Evolutionary conservation across 331 rosid genomes (phyloP).

Genomic region (Acacia pycnantha): DNA sequence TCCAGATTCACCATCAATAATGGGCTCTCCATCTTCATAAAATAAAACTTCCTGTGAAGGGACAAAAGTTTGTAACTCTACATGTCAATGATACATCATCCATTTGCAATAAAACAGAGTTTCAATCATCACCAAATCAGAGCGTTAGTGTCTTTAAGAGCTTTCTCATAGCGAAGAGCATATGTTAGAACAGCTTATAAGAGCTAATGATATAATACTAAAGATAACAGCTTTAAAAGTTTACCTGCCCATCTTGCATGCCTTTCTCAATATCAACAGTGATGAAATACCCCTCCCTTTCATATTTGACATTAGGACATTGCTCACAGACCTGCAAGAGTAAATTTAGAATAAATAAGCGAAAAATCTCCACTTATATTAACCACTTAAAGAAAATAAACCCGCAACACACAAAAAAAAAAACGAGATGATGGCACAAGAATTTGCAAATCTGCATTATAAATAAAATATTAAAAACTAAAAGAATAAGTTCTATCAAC

Average conservation of each 20-base stretch:
- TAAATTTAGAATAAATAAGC: neutral
- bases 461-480: neutral
- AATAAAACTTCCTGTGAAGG: conserved; percentile 79
- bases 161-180: neutral
- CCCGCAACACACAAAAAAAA: neutral
- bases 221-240: conserved; percentile 12
- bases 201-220: neutral
- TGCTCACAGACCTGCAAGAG: conserved; percentile 68
- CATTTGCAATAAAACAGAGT: conserved; percentile 3
- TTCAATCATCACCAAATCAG: conserved; percentile 17
- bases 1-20: conserved; percentile 90
- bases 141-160: neutral
- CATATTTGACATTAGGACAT: conserved; percentile 73
- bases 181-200: conserved; percentile 1
- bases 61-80: conserved; percentile 14
- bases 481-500: neutral
- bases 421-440: conserved; percentile 9
- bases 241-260: conserved; percentile 85
- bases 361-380: neutral
- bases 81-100: neutral
- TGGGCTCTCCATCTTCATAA: conserved; percentile 98
- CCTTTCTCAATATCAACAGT: conserved; percentile 87
- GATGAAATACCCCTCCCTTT: conserved; percentile 68
- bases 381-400: conserved; percentile 14
- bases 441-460: neutral